phyloP scores from a whole-genome alignment of 192 early-diverging fungal genomes.

The Backusella luteola region DNA sequence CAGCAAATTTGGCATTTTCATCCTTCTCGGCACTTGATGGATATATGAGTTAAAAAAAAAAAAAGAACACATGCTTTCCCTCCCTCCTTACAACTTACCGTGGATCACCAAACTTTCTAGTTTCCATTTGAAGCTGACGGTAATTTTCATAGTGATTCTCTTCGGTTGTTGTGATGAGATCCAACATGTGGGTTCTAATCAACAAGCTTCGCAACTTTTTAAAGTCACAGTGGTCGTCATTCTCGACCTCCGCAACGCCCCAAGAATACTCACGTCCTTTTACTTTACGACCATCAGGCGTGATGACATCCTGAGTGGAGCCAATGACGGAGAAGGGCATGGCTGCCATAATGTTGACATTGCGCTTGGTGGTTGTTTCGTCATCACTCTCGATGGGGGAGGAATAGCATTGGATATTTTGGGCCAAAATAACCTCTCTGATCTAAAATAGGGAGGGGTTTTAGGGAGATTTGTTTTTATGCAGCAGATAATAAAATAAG shows the following conservation, averaged over 20 bases:
- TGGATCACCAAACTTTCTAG: constrained; percentile 84
- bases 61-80: background rate
- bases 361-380: constrained; percentile 74
- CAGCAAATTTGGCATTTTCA: constrained; percentile 93
- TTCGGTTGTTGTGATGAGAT: constrained; percentile 91
- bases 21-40: constrained; percentile 10
- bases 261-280: constrained; percentile 91
- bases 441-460: constrained; percentile 41
- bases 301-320: constrained; percentile 80
- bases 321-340: constrained; percentile 97
- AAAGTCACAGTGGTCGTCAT: constrained; percentile 96
- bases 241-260: constrained; percentile 96
- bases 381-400: constrained; percentile 79
- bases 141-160: constrained; percentile 97
- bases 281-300: constrained; percentile 83
- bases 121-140: constrained; percentile 85
- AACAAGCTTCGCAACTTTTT: constrained; percentile 88
- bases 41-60: background rate
- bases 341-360: constrained; percentile 83
- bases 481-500: constrained; percentile 14
- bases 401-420: constrained; percentile 85
- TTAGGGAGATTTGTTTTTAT: constrained; percentile 6
- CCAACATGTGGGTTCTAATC: constrained; percentile 94
- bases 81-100: constrained; percentile 43
- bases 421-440: constrained; percentile 76